Evolutionary conservation across 2,329 filamentous ascomycete genomes (phyloP), one percentile per base, ranked within the genome.

Genomic region (Tolypocladium tundrense): DNA sequence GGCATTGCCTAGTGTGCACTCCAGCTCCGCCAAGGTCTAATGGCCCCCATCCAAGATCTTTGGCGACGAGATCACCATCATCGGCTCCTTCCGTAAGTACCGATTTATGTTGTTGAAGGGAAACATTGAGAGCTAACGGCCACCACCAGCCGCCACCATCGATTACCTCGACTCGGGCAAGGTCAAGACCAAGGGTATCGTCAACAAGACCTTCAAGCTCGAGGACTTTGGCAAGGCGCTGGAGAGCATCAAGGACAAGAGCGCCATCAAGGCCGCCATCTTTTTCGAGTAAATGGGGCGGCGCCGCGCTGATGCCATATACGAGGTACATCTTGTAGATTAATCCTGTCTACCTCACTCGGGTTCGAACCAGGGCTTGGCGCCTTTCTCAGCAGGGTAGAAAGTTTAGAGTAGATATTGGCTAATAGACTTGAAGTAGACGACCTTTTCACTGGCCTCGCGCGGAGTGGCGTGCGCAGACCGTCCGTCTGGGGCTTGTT

Each of bases 31-130:
- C 58, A 79, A 80, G 54, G 85, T 90, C 37, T 77, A 80, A 4
- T 88, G 86, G 85, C 77, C 84, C 6, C 87, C 87, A n/a, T 78
- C 80, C 69, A 87, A 87, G 75, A 90, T 91, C 65, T 89, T 83
- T 68, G 78, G 79, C 66, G 73, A 76, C 60, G 87, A 90, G 70
- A 87, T 90, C 64, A 88, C 85, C 63, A 88, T 90, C 63, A 75
- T 90, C 57, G 86, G 87, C 33, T 87, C 83, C 56, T 90, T 88
- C 77, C 85, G 75, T 77, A 72, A 67, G 73, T 72, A 4, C 7
- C 13, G 6, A 7, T 33, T 33, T 11, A 5, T 40, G 21, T 41
- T n/a, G 27, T 35, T 31, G 5, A 8, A 11, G n/a, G 31, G 24
- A 16, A 42, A 10, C 13, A 13, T 35, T 39, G 11, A 27, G 51